Percentiles rank a stretch among this genome's conserved stretches.
phyloP scores from a whole-genome alignment of 257 asterid genomes.

The Solanum microdontum region DNA sequence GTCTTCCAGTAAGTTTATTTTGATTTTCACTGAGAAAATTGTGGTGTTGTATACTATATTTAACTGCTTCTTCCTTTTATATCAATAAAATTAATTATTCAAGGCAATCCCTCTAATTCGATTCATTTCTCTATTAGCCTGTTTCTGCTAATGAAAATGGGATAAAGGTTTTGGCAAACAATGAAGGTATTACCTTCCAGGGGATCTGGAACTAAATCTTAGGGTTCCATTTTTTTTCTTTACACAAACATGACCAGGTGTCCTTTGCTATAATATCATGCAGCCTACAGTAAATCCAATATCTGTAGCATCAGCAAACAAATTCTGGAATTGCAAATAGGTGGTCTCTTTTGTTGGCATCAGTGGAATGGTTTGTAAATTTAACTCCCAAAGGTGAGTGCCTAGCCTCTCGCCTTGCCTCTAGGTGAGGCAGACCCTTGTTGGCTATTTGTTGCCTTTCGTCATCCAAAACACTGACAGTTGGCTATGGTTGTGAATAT shows the following conservation, averaged over 20 bases:
- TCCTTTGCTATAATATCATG: constrained; percentile 6
- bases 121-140: constrained; percentile 63
- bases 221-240: background rate
- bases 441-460: too few species aligned
- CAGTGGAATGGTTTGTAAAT: constrained; percentile 47
- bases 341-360: constrained; percentile 51
- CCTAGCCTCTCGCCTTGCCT: background rate
- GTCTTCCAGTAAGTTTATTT: constrained; percentile 33
- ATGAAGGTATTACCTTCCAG: constrained; percentile 81
- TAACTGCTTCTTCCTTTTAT: constrained; percentile 7
- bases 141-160: constrained; percentile 70
- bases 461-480: background rate
- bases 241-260: background rate
- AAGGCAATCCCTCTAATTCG: constrained; percentile 89
- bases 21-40: background rate
- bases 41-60: background rate
- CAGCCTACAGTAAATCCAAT: constrained; percentile 57
- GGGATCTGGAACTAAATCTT: constrained; percentile 33
- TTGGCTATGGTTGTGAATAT: background rate
- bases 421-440: too few species aligned
- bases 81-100: background rate
- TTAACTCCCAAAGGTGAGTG: background rate
- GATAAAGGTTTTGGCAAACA: constrained; percentile 24
- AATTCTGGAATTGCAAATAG: constrained; percentile 49
- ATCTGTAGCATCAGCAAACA: constrained; percentile 39